These are phyloP conservation scores for Ceratocystis diversiconidia DNA, from an alignment of 2,329 filamentous ascomycete genomes.

Conservation along the genomic window DNA sequence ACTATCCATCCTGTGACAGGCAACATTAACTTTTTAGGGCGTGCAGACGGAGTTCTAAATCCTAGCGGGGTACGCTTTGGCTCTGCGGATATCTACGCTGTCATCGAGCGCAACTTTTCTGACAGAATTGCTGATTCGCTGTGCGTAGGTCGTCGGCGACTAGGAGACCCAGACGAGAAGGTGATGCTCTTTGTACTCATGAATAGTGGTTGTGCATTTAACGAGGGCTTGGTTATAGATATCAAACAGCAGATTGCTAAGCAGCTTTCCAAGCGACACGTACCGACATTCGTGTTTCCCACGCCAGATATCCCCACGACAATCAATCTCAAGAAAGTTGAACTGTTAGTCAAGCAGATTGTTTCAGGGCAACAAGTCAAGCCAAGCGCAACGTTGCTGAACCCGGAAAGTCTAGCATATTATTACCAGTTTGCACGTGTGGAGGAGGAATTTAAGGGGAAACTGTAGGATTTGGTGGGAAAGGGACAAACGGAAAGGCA, in stretches of 20 bases:
- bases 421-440: slow-evolving; percentile 58
- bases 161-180: slow-evolving; percentile 38
- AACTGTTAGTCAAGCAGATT: slow-evolving; percentile 72
- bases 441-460: slow-evolving; percentile 1
- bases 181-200: slow-evolving; percentile 44
- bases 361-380: slow-evolving; percentile 61
- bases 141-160: slow-evolving; percentile 63
- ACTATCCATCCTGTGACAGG: slow-evolving; percentile 53
- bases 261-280: slow-evolving; percentile 57
- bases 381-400: slow-evolving; percentile 61
- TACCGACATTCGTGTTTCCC: slow-evolving; percentile 66
- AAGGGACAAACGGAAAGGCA: too few species aligned
- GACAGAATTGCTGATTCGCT: slow-evolving; percentile 54
- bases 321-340: slow-evolving; percentile 74
- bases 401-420: slow-evolving; percentile 60
- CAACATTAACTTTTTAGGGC: slow-evolving; percentile 50
- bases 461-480: background rate
- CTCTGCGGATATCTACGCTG: slow-evolving; percentile 64
- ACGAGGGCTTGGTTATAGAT: slow-evolving; percentile 36
- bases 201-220: slow-evolving; percentile 42
- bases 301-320: slow-evolving; percentile 71
- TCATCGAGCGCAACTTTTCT: slow-evolving; percentile 53
- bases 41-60: slow-evolving; percentile 68
- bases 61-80: slow-evolving; percentile 68
- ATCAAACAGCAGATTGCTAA: slow-evolving; percentile 51